Percentiles rank a stretch among this genome's conserved stretches.
Evolutionary conservation across 2,329 filamentous ascomycete species (phyloP).

Genomic region (Penicillium sp.): DNA sequence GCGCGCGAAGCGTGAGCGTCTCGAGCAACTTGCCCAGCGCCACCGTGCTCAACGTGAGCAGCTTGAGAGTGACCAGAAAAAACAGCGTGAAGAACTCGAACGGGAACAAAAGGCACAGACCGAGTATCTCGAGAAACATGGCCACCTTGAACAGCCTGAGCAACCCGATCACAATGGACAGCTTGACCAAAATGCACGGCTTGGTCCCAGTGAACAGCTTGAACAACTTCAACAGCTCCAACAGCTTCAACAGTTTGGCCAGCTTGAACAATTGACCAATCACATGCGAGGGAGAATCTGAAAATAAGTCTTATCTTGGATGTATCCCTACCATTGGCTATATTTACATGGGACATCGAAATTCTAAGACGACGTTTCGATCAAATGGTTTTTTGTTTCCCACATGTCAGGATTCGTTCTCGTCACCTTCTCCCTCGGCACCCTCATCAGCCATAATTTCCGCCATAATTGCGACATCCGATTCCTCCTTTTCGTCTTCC

Average conservation of each 20-base stretch:
- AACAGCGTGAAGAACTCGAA: not conserved
- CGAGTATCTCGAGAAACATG: not conserved
- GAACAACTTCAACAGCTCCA: not conserved
- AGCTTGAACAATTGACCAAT: not conserved
- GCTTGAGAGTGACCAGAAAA: not conserved
- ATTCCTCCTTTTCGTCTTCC: conserved; percentile 5
- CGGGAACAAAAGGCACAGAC: not conserved
- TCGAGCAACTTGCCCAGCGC: not conserved
- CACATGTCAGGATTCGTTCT: not conserved
- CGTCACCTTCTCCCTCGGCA: not conserved
- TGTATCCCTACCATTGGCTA: not conserved
- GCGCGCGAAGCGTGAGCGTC: not conserved
- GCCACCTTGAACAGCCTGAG: not conserved
- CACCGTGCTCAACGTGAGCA: not conserved
- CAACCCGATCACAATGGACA: not conserved
- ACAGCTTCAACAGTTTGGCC: not conserved
- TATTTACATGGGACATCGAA: no score
- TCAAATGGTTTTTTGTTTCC: not conserved
- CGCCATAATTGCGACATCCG: not conserved
- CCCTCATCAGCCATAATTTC: not conserved
- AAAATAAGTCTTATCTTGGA: not conserved
- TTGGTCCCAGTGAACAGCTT: not conserved
- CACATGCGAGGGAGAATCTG: not conserved
- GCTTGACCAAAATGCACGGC: not conserved
- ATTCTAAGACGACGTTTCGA: no score